These are phyloP conservation scores for Claviceps africana DNA, from an alignment of 2,329 filamentous ascomycete species.

Conservation along the genomic window DNA sequence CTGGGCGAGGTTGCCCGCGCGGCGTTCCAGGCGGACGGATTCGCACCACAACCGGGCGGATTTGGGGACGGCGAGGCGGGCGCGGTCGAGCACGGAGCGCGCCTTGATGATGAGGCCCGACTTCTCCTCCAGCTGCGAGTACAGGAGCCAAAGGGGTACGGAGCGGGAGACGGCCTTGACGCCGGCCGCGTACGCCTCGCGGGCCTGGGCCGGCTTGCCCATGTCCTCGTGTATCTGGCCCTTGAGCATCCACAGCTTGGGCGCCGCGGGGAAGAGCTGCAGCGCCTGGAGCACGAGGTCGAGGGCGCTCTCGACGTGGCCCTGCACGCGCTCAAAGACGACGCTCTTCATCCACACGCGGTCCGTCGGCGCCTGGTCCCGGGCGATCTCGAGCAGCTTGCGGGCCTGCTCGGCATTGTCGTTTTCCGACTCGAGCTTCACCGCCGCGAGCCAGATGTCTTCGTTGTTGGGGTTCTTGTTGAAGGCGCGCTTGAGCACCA, in stretches of 20 bases:
- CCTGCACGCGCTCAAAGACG: constrained; percentile 77
- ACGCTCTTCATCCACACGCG: constrained; percentile 96
- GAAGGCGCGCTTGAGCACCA: constrained; percentile 79
- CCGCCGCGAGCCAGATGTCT: constrained; percentile 92
- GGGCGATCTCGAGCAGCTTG: constrained; percentile 65
- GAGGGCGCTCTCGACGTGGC: constrained; percentile 65
- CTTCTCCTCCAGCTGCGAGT: constrained; percentile 75
- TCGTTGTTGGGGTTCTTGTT: constrained; percentile 93
- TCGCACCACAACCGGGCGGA: constrained; percentile 79
- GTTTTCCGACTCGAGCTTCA: constrained; percentile 90
- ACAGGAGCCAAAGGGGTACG: constrained; percentile 79
- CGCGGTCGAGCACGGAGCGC: constrained; percentile 82
- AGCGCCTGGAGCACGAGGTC: constrained; percentile 79
- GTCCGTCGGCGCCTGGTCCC: constrained; percentile 82
- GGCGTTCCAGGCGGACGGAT: constrained; percentile 81
- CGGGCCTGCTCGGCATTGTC: constrained; percentile 69
- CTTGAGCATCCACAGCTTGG: constrained; percentile 98
- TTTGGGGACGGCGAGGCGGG: constrained; percentile 75
- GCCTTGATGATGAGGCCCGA: constrained; percentile 78
- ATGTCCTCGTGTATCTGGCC: constrained; percentile 90
- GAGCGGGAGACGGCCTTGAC: constrained; percentile 77
- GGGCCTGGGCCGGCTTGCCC: constrained; percentile 65
- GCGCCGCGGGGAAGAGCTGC: constrained; percentile 67
- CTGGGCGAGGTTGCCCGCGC: constrained; percentile 68
- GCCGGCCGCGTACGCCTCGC: constrained; percentile 78